phyloP scores from a whole-genome alignment of 371 early-diverging fungal genomes.

The Rhizopus stolonifer region DNA sequence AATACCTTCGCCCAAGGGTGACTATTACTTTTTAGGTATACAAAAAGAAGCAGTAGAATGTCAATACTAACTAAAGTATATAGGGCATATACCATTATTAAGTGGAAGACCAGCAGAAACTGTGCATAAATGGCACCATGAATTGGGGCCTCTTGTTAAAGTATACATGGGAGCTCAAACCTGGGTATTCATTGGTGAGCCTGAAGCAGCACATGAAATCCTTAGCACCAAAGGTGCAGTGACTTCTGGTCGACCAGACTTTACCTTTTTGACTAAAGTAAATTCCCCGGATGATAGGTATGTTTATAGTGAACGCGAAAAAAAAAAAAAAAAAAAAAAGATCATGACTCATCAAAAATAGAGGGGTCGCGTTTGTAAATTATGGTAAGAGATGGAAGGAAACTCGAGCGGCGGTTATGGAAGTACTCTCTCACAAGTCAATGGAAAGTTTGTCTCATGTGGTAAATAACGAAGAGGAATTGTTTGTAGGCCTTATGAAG shows the following conservation, averaged over 20 bases:
- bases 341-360: not conserved
- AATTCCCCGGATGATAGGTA: not conserved
- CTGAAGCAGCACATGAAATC: slow-evolving; percentile 19
- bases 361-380: slow-evolving; percentile 4
- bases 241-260: slow-evolving; percentile 14
- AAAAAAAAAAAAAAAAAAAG: not conserved
- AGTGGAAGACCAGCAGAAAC: slow-evolving; percentile 9
- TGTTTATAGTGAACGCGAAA: too few relatives aligned
- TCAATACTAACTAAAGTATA: not conserved
- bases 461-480: slow-evolving; percentile 6
- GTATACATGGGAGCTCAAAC: slow-evolving; percentile 20
- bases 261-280: slow-evolving; percentile 1
- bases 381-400: slow-evolving; percentile 14
- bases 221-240: slow-evolving; percentile 9
- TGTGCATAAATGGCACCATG: slow-evolving; percentile 21
- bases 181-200: slow-evolving; percentile 23
- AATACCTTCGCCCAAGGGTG: too few relatives aligned
- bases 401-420: slow-evolving; percentile 6
- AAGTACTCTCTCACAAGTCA: slow-evolving; percentile 7
- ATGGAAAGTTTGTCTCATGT: not conserved
- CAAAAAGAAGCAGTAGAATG: too few relatives aligned
- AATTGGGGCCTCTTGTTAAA: slow-evolving; percentile 19
- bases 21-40: too few relatives aligned
- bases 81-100: slow-evolving; percentile 15
- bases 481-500: not conserved